phyloP scores from a whole-genome alignment of 495 filamentous ascomycete genomes.

The Margaritispora aquatica region DNA sequence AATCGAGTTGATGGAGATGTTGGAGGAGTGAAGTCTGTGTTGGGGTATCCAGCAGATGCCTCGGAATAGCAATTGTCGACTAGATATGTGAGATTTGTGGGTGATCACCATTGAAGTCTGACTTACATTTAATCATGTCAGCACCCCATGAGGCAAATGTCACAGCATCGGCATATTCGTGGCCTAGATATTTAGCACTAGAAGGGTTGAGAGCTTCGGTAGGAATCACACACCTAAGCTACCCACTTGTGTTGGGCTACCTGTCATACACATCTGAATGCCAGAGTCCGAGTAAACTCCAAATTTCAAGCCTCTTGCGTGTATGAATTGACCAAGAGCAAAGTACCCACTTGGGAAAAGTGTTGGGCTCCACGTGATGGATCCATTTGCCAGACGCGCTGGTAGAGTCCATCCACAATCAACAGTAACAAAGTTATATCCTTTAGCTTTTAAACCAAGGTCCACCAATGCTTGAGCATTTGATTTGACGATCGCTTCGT shows the following conservation, averaged over 20 bases:
- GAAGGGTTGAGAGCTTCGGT: background rate
- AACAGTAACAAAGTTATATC: constrained; percentile 47
- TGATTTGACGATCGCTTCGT: constrained; percentile 14
- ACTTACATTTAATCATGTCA: constrained; percentile 31
- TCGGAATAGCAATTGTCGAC: constrained; percentile 27
- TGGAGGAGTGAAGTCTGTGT: constrained; percentile 31
- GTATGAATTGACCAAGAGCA: constrained; percentile 42
- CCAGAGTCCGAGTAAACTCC: constrained; percentile 51
- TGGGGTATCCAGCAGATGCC: constrained; percentile 31
- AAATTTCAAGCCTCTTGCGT: constrained; percentile 42
- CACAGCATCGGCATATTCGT: constrained; percentile 31
- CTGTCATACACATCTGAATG: constrained; percentile 18
- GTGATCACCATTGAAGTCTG: background rate
- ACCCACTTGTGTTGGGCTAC: constrained; percentile 6
- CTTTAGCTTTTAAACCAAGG: constrained; percentile 40
- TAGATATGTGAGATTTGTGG: constrained; percentile 8
- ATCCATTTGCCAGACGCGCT: constrained; percentile 37
- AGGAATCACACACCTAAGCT: constrained; percentile 8
- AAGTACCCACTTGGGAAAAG: constrained; percentile 44
- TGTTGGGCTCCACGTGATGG: constrained; percentile 45
- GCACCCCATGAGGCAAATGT: constrained; percentile 32
- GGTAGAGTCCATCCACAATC: constrained; percentile 50
- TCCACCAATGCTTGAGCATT: constrained; percentile 43
- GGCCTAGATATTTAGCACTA: constrained; percentile 14
- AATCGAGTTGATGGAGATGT: constrained; percentile 17